These are phyloP conservation scores for Pestalotiopsis sp. DNA, from an alignment of 2,329 filamentous ascomycete genomes.

Conservation along the genomic window DNA sequence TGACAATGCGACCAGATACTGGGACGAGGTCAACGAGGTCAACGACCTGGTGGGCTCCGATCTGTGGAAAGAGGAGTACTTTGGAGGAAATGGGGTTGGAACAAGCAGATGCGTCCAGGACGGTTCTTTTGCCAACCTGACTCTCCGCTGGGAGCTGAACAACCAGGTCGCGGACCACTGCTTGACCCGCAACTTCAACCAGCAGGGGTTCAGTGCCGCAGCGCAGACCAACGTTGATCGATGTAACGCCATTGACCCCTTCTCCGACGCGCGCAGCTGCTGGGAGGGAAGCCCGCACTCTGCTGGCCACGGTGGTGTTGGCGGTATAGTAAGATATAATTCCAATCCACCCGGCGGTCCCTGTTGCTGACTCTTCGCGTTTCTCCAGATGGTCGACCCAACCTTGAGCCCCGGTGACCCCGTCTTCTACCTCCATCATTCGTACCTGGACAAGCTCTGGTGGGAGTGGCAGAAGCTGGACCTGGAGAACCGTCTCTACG, in stretches of 20 bases:
- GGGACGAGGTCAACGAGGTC: slow-evolving; percentile 6
- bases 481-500: not conserved
- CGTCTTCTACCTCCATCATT: slow-evolving; percentile 32
- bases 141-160: not conserved
- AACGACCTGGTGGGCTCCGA: not conserved
- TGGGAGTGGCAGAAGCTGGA: slow-evolving; percentile 11
- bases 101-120: not conserved
- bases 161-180: not conserved
- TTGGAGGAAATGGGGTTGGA: slow-evolving; percentile 2
- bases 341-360: too few relatives aligned
- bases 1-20: not conserved
- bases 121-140: not conserved
- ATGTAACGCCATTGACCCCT: slow-evolving; percentile 13
- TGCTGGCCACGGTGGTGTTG: slow-evolving; percentile 25
- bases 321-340: slow-evolving; percentile 11
- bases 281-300: slow-evolving; percentile 23
- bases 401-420: slow-evolving; percentile 26
- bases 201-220: not conserved
- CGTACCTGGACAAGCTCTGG: slow-evolving; percentile 31
- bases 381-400: not conserved
- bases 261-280: slow-evolving; percentile 21
- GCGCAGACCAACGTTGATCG: slow-evolving; percentile 9
- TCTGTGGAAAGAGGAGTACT: not conserved
- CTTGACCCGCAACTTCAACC: slow-evolving; percentile 2
- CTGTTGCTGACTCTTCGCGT: not conserved